Percentiles rank a stretch among this genome's conserved stretches.
phyloP scores from a whole-genome alignment of 495 filamentous ascomycete species.

The Penicillium daleae region DNA sequence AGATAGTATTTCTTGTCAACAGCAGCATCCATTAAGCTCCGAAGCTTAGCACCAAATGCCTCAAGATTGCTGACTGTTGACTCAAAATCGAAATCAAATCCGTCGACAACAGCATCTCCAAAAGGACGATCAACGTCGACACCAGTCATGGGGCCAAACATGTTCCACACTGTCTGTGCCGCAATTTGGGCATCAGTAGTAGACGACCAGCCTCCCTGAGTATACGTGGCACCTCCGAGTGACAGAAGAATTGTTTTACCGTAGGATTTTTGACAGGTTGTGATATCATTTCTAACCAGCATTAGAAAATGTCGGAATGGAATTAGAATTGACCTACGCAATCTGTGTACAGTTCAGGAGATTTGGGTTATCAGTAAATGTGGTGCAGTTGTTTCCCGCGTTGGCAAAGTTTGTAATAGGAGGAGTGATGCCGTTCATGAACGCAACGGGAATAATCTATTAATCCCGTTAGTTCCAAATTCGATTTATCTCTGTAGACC shows the following conservation, averaged over 20 bases:
- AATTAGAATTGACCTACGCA: background rate
- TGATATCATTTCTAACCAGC: background rate
- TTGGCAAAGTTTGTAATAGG: slow-evolving; percentile 55
- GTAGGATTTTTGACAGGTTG: background rate
- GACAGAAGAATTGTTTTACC: slow-evolving; percentile 26
- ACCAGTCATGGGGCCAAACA: slow-evolving; percentile 55
- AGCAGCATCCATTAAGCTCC: slow-evolving; percentile 43
- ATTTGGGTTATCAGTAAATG: slow-evolving; percentile 21
- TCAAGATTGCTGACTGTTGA: slow-evolving; percentile 39
- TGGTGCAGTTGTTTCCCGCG: slow-evolving; percentile 53
- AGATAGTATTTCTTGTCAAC: background rate
- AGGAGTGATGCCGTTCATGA: slow-evolving; percentile 10
- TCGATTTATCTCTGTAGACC: too few relatives aligned
- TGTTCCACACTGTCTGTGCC: slow-evolving; percentile 56
- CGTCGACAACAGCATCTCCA: slow-evolving; percentile 58
- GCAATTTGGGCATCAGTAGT: slow-evolving; percentile 43
- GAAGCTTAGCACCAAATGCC: slow-evolving; percentile 48
- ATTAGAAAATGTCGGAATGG: too few relatives aligned
- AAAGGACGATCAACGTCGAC: slow-evolving; percentile 52
- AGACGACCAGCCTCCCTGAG: slow-evolving; percentile 51
- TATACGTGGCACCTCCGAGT: slow-evolving; percentile 29
- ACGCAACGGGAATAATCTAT: slow-evolving; percentile 10
- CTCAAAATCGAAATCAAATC: slow-evolving; percentile 64
- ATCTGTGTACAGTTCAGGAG: slow-evolving; percentile 4
- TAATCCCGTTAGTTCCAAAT: background rate